Conservation (phyloP, 495 filamentous ascomycete species). For the Hypoxylon lienhwacheense region DNA sequence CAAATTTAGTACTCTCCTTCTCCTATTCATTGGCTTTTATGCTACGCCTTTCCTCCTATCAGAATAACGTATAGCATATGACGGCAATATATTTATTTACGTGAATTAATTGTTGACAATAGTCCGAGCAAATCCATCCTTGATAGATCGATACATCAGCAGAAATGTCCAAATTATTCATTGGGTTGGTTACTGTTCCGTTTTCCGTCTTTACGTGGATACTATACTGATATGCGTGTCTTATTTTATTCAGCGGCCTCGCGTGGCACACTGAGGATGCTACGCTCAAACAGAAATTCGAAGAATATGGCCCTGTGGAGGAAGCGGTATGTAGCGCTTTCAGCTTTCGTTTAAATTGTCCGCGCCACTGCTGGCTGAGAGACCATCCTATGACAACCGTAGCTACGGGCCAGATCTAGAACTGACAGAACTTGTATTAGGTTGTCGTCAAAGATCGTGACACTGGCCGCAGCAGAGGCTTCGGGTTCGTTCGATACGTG, state of each 20-base stretch:
- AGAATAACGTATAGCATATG: too few species aligned
- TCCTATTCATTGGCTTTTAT: background rate
- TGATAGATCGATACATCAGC: constrained; percentile 8
- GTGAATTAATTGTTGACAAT: constrained; percentile 11
- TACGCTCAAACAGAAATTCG: constrained; percentile 81
- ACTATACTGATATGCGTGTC: constrained; percentile 30
- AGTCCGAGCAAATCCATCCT: constrained; percentile 1
- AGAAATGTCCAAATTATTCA: constrained; percentile 86
- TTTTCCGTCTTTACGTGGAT: background rate
- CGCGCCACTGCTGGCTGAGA: background rate
- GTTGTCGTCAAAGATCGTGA: constrained; percentile 98
- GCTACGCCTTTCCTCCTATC: background rate
- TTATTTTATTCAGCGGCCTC: constrained; percentile 68
- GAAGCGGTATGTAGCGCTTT: constrained; percentile 74
- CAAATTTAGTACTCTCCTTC: background rate
- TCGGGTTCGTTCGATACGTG: constrained; percentile 91
- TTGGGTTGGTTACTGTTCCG: constrained; percentile 69
- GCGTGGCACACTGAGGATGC: constrained; percentile 95
- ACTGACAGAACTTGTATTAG: constrained; percentile 51
- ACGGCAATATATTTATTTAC: too few species aligned
- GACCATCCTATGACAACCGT: background rate
- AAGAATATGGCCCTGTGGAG: constrained; percentile 83
- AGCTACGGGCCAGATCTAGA: background rate
- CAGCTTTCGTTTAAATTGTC: background rate
- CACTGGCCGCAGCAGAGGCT: constrained; percentile 92